A percentile compares a stretch with the other conserved stretches of the same genome.
phyloP scores from a whole-genome alignment of 2,329 filamentous ascomycete species.

The Alternaria arbusti region DNA sequence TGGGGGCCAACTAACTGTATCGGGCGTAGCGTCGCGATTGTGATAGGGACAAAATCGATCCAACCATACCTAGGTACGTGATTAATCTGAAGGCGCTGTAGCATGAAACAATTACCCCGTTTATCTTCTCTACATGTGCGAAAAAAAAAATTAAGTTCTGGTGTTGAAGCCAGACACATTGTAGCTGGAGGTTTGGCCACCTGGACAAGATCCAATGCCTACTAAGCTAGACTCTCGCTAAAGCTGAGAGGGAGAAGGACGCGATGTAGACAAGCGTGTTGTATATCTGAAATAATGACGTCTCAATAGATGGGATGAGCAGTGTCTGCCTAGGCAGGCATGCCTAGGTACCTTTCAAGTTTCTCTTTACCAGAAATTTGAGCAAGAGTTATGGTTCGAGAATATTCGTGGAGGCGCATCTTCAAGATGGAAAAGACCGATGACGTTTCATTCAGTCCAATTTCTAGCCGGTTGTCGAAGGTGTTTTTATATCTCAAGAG shows the following conservation, averaged over 20 bases:
- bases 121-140: background rate
- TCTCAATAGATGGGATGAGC: background rate
- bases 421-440: background rate
- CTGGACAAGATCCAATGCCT: background rate
- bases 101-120: background rate
- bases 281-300: background rate
- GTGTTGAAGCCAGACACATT: background rate
- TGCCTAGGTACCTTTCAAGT: background rate
- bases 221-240: background rate
- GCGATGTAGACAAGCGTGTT: background rate
- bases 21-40: background rate
- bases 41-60: background rate
- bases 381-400: background rate
- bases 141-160: background rate
- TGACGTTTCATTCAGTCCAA: background rate
- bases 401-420: background rate
- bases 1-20: background rate
- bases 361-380: background rate
- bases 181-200: background rate
- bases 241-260: background rate
- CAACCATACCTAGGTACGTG: background rate
- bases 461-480: background rate
- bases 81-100: background rate
- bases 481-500: background rate
- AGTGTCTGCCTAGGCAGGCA: background rate